Evolutionary conservation across 768 basidiomycete genomes (phyloP), one percentile per base, ranked within the genome.

Genomic region (Pleurotus tuber-regium): DNA sequence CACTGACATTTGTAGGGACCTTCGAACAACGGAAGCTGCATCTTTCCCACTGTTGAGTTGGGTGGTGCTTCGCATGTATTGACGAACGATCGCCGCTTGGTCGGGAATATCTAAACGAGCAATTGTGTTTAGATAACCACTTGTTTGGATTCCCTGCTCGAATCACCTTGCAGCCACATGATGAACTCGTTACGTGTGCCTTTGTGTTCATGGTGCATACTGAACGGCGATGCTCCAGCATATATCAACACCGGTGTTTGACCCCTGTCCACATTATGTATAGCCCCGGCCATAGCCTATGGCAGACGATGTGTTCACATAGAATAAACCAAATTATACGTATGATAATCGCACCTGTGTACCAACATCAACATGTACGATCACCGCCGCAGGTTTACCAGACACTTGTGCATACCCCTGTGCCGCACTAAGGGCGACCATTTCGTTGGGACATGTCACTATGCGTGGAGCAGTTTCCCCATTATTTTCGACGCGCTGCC

Each of bases 141-240:
- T 44, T 28, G 11, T 7, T 25, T 25, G 35, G 19, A 31, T 26
- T 18, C 16, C 7, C 28, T 40, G 11, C 9, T 3, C 16, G 3
- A 36, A 57, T 29, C 55, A 81, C 85, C 86, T 71, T 89, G 85
- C 2, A 82, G 53, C 79, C 84, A 86, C 74, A 86, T 82, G 31
- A 86, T 84, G 76, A 80, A 88, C 58, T 88, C 87, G 55, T 89
- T 89, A 57, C 85, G 73, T 0, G 74, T 74, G 0, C 86, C 87
- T 39, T 70, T 78, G 39, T 81, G 69, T 57, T 87, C 85, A 1
- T 77, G 77, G 31, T 79, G 63, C 4, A 64, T 66, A 28, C 79
- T 79, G 59, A 81, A 82, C 0, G 87, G 83, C 0, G 84, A 78
- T 0, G 86, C 80, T 0, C 87, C 87, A 4, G 87, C 83, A 54